These are phyloP conservation scores for Abrus precatorius DNA, from an alignment of 306 rosid genomes.

Conservation along the genomic window DNA sequence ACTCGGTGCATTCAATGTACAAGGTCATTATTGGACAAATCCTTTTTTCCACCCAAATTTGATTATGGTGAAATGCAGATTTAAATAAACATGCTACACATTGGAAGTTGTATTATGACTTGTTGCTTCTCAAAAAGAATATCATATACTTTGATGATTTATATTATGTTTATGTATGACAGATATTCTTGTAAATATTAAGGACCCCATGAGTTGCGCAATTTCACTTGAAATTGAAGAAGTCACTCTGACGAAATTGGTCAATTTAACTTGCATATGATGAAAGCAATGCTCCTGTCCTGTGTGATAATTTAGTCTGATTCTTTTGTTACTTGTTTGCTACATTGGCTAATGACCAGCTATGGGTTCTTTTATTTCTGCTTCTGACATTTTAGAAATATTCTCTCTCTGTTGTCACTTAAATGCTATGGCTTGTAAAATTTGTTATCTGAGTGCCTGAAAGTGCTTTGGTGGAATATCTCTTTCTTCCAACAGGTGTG, in stretches of 20 bases:
- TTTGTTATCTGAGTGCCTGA: slow-evolving; percentile 38
- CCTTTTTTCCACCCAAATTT: slow-evolving; percentile 13
- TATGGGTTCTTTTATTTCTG: slow-evolving; percentile 24
- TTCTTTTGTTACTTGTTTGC: slow-evolving; percentile 18
- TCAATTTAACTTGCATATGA: slow-evolving; percentile 34
- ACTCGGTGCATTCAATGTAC: slow-evolving; percentile 98
- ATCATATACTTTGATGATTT: slow-evolving; percentile 8
- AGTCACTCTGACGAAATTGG: not conserved
- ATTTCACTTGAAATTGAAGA: slow-evolving; percentile 23
- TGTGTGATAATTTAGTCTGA: slow-evolving; percentile 31
- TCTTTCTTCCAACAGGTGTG: slow-evolving; percentile 74
- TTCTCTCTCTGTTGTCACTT: slow-evolving; percentile 31
- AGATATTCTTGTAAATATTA: slow-evolving; percentile 27
- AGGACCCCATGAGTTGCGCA: slow-evolving; percentile 9
- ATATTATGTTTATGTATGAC: slow-evolving; percentile 7
- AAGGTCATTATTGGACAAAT: slow-evolving; percentile 60
- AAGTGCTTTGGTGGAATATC: slow-evolving; percentile 43
- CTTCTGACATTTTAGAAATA: slow-evolving; percentile 15
- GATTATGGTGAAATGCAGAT: slow-evolving; percentile 16
- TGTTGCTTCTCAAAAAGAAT: not conserved
- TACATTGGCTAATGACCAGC: slow-evolving; percentile 20
- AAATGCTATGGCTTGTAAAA: slow-evolving; percentile 33
- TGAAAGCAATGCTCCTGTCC: slow-evolving; percentile 5
- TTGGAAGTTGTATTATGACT: slow-evolving; percentile 19
- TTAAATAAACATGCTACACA: slow-evolving; percentile 13